Conservation (phyloP, 2,329 filamentous ascomycete species). For the Fusarium sp. region DNA sequence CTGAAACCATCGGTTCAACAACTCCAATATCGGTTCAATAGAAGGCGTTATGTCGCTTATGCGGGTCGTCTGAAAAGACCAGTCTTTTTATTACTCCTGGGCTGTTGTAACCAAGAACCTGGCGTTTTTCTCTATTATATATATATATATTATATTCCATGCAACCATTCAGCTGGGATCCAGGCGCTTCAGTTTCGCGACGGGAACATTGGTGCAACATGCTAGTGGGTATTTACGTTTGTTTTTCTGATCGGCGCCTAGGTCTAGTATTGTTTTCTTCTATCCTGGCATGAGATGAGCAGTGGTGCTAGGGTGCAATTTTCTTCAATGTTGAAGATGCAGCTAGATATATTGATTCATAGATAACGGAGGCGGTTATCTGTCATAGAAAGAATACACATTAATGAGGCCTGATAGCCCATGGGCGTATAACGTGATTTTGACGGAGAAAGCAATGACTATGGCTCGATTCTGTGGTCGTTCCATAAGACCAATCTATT, state of each 20-base stretch:
- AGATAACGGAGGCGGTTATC: slow-evolving; percentile 1
- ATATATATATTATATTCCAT: background rate
- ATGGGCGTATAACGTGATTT: background rate
- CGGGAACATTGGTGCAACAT: background rate
- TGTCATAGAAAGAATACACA: background rate
- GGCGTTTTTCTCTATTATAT: slow-evolving; percentile 25
- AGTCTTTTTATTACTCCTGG: slow-evolving; percentile 5
- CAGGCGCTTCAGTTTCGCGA: slow-evolving; percentile 1
- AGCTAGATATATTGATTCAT: slow-evolving; percentile 26
- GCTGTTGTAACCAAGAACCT: background rate
- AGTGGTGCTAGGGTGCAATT: background rate
- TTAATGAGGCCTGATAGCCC: slow-evolving; percentile 5
- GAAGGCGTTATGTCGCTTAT: slow-evolving; percentile 7
- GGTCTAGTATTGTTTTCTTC: slow-evolving; percentile 10
- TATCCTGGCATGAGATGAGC: slow-evolving; percentile 2
- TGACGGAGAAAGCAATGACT: background rate
- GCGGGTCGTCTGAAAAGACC: slow-evolving; percentile 8
- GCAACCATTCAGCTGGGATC: background rate
- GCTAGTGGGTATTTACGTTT: slow-evolving; percentile 5
- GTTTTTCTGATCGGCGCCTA: slow-evolving; percentile 9
- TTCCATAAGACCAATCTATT: background rate
- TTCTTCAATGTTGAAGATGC: background rate
- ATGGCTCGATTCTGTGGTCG: background rate
- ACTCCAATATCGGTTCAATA: background rate
- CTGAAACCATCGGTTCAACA: background rate